Base-by-base conservation (phyloP, 1,139 yeast genomes). In the Geotrichum citri-aurantii region DNA sequence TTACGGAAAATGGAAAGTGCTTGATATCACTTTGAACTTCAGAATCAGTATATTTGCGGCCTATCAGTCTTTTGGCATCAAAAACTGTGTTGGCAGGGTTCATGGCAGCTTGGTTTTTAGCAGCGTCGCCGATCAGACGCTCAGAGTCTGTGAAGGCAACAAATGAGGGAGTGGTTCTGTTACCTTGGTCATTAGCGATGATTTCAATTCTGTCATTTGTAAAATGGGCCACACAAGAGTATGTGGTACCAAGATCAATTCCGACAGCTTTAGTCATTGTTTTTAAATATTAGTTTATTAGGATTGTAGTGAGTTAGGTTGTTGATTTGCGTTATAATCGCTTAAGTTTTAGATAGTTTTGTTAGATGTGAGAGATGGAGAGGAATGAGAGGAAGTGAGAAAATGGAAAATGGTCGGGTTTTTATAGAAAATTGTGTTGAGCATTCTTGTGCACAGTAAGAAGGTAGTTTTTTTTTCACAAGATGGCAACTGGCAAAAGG, bases 41-140 rank as follows among this genome's bases (percentile, higher is more conserved):
- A 69, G 86, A 86, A 70, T 90, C 97, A 66, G 80, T 81, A 79
- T 83, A 90, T 79, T 85, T 88, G 81, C 96, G 89, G 78, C 97
- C 97, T 71, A 90, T 90, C 78, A 90, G 85, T 84, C 97, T 93
- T 85, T 90, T 90, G 73, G 96, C 96, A 74, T 90, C 97, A 78
- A 90, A 90, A 71, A 90, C 96, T 69, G 97, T 90, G 86, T 90
- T 90, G 75, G 79, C 82, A 77, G 96, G 96, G 88, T 90, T 90
- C 83, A 89, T 83, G 78, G 97, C 96, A 74, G 96, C 97, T 81
- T 90, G 97, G 79, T 90, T 90, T 88, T 90, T 90, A 75, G 97
- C 97, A 74, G 97, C 96, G 80, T 91, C 97, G 84, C 97, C 97
- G 74, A 91, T 89, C 76, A 91, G 85, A 83, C 97, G 89, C 83